Percentiles rank a stretch among this genome's conserved stretches.
Conservation (phyloP, 176 grass and related monocot genomes). For the Chrysopogon serrulatus region DNA sequence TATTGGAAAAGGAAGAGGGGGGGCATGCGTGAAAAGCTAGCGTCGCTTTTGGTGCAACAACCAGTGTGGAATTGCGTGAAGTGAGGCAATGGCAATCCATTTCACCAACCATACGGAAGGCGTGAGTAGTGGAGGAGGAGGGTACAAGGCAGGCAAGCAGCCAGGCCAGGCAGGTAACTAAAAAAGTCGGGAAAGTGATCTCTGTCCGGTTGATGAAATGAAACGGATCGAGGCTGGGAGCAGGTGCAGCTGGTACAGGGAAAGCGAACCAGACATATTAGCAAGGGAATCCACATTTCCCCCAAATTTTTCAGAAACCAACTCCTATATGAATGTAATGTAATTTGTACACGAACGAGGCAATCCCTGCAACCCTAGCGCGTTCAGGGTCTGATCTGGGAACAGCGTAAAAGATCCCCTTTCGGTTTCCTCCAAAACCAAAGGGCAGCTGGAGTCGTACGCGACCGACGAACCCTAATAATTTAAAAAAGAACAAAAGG, state of each 20-base stretch:
- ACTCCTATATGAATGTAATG: conserved; percentile 2
- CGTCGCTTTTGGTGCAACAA: conserved; percentile 18
- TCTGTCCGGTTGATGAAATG: conserved; percentile 16
- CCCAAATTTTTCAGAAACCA: background rate
- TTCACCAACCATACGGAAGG: conserved; percentile 44
- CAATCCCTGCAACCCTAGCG: background rate
- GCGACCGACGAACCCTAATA: conserved; percentile 13
- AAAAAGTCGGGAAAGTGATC: conserved; percentile 40
- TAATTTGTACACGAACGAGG: background rate
- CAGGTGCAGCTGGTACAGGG: background rate
- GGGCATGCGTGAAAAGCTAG: conserved; percentile 40
- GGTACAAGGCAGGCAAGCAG: background rate
- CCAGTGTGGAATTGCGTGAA: conserved; percentile 44
- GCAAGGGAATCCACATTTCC: background rate
- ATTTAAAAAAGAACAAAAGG: background rate
- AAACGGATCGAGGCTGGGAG: conserved; percentile 22
- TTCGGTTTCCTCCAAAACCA: background rate
- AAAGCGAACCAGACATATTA: conserved; percentile 1
- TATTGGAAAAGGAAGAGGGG: conserved; percentile 19
- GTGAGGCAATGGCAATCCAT: conserved; percentile 4
- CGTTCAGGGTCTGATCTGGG: background rate
- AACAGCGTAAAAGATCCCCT: conserved; percentile 14
- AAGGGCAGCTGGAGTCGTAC: background rate
- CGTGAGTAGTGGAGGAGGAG: conserved; percentile 1
- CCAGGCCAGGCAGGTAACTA: conserved; percentile 7